Evolutionary conservation across 2,329 filamentous ascomycete species (phyloP), one percentile per base, ranked within the genome.

Genomic region (Bimuria novae-zelandiae): DNA sequence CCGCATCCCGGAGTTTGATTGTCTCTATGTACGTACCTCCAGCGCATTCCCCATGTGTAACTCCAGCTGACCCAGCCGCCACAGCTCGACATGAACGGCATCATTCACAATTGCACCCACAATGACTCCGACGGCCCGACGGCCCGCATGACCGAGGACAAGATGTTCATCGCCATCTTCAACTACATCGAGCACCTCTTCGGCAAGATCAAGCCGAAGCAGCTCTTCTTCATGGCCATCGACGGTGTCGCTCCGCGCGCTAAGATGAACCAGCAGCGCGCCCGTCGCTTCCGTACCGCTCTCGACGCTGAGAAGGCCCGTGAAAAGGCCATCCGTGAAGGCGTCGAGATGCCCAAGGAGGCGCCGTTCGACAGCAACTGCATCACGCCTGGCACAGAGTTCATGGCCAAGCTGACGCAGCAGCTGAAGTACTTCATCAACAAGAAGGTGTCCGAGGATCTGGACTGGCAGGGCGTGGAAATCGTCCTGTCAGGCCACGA

Each of bases 91-190:
- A 99, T 99, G 94, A 99, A 99, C 77, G 94, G 94, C 63, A 99
- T 99, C 74, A 99, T 99, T 69, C 67, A 99, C 77, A 99, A 99
- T 76, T 99, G 94, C 76, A 99, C 94, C 51, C 94, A 99, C 78
- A 96, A 94, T 70, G 93, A 99, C 77, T 88, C 90, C 21, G 92
- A 95, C 70, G 92, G 93, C 71, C 86, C 92, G 3, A 91, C 90
- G 1, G 95, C 95, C 69, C 91, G 94, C 50, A 87, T 97, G 77
- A 93, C 89, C 52, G 95, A 99, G 75, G 93, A 99, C 74, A 90
- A 97, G 76, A 99, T 99, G 94, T 99, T 99, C 72, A 97, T 99
- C 64, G 89, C 92, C 53, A 99, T 99, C 68, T 99, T 99, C 84
- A 97, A 97, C 77, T 99, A 99, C 75, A 99, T 99, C 62, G 94